Base-by-base conservation (phyloP, 2,329 filamentous ascomycete genomes). In the Neofusicoccum laricinum region DNA sequence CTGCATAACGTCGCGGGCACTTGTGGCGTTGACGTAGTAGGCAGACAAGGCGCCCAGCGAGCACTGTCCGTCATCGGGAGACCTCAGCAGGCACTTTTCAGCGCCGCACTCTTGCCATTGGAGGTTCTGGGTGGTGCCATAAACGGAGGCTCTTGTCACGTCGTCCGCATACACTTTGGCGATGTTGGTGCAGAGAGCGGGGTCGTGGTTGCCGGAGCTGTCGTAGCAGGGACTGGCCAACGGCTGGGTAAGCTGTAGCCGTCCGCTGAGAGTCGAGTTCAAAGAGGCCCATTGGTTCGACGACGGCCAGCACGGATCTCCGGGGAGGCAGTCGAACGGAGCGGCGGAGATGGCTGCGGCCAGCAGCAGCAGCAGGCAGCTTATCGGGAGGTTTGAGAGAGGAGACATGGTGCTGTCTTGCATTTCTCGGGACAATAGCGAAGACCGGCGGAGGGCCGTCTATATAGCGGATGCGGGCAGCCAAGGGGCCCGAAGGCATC, bases 1-100 rank as follows among this genome's bases (percentile, higher is more conserved):
- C 32, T 68, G 66, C 30, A 69, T 55, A 15, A 73, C 64, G 46
- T 73, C 69, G 6, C 64, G 63, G 10, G 67, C 65, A 36, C 41
- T 43, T 2, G 57, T 55, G 7, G 70, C 69, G 14, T 70, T 67
- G 64, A 72, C 68, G 15, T 70, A 70, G 62, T 71, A 71, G 7
- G 64, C 58, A 2, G 64, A 65, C 17, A 65, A 15, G 15, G 57
- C 25, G 19, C 64, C 64, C n/a, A 64, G 46, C 2, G 63, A 64
- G 30, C 63, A 64, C 43, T 36, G 19, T 43, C 25, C 53, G 21
- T 43, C 4, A 17, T 50, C 30, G n/a, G 53, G 43, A 21, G 34
- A 7, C 15, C 32, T 41, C 5, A 59, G 45, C 21, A 43, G 36
- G 17, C 63, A 64, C 32, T 45, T 49, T 17, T 58, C 32, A 8